Evolutionary conservation across 768 basidiomycete genomes (phyloP).

Genomic region (Xanthoconium stramineum): DNA sequence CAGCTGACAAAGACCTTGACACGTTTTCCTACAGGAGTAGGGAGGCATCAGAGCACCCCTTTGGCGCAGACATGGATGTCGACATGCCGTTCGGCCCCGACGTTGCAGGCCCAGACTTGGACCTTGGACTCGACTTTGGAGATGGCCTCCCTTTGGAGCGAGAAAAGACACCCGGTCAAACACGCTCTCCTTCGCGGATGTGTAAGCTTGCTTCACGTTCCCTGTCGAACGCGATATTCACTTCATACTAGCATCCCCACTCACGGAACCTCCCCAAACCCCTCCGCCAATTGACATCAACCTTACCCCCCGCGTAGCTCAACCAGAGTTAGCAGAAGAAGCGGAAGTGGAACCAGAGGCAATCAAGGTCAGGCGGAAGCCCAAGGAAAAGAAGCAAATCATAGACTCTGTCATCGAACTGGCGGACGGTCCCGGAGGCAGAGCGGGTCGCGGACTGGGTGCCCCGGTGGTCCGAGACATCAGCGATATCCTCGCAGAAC

Average conservation of each 20-base stretch:
- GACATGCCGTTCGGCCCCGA: conserved; percentile 51
- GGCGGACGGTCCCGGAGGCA: conserved; percentile 55
- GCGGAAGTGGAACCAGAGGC: conserved; percentile 28
- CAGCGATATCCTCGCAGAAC: conserved; percentile 71
- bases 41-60: conserved; percentile 64
- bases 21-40: conserved; percentile 62
- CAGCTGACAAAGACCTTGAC: conserved; percentile 55
- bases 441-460: conserved; percentile 56
- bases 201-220: conserved; percentile 42
- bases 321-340: conserved; percentile 37
- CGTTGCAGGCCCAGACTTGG: conserved; percentile 54
- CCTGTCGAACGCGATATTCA: conserved; percentile 6
- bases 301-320: conserved; percentile 48
- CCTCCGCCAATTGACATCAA: conserved; percentile 63
- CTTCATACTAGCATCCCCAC: conserved; percentile 59
- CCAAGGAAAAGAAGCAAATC: conserved; percentile 80
- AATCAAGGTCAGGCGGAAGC: conserved; percentile 46
- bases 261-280: conserved; percentile 71
- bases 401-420: conserved; percentile 91
- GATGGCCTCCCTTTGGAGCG: conserved; percentile 47
- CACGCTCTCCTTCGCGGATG: conserved; percentile 61
- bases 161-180: conserved; percentile 56
- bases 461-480: conserved; percentile 54
- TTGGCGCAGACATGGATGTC: conserved; percentile 50
- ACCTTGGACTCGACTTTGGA: conserved; percentile 70